These are phyloP conservation scores for Leccinum olivaceoglutinosum DNA, from an alignment of 1,284 basidiomycete species.

Conservation along the genomic window DNA sequence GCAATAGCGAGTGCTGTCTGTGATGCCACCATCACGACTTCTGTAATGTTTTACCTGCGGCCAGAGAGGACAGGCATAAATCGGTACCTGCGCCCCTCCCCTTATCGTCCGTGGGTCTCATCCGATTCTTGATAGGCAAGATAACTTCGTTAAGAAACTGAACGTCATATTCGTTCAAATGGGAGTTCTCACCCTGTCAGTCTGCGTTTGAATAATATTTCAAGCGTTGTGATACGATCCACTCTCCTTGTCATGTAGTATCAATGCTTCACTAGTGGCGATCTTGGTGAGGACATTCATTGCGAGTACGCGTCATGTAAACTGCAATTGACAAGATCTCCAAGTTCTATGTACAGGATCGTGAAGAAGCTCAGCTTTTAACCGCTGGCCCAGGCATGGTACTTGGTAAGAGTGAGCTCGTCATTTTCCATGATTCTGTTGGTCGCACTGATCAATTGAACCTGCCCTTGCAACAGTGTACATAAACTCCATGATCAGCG, in stretches of 20 bases:
- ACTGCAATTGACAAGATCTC: not conserved
- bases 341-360: conserved; percentile 14
- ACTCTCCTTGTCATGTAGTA: conserved; percentile 7
- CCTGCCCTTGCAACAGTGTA: conserved; percentile 8
- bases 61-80: conserved; percentile 9
- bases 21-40: conserved; percentile 18
- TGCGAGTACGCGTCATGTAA: not conserved
- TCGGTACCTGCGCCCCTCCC: conserved; percentile 9
- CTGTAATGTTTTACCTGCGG: conserved; percentile 19
- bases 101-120: not conserved
- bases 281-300: conserved; percentile 11
- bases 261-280: conserved; percentile 10
- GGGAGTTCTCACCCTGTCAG: conserved; percentile 23
- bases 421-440: not conserved
- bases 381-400: conserved; percentile 9
- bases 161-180: conserved; percentile 21
- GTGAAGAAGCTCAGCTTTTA: conserved; percentile 1
- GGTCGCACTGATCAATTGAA: not conserved
- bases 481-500: no score
- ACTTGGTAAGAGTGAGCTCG: conserved; percentile 14
- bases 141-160: conserved; percentile 13
- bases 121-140: not conserved
- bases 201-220: not conserved
- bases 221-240: not conserved
- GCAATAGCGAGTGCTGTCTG: conserved; percentile 16